Percentiles rank a stretch among this genome's conserved stretches.
These are phyloP conservation scores for Sicyos edulis DNA, from an alignment of 306 rosid genomes.

Conservation along the genomic window DNA sequence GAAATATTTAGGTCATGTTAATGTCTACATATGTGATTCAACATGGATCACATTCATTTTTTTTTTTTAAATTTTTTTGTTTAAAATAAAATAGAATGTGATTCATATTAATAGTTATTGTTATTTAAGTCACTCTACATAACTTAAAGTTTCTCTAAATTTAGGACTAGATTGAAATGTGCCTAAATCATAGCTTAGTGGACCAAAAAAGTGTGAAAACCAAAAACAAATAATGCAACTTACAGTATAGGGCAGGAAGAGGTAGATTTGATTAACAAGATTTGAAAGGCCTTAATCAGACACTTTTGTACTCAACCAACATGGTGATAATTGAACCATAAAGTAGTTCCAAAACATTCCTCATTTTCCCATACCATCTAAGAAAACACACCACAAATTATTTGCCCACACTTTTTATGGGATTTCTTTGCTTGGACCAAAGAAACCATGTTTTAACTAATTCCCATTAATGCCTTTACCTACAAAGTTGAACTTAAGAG, in stretches of 20 bases:
- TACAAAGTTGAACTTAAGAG: constrained; percentile 4
- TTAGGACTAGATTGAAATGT: no score
- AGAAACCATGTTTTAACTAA: neutral
- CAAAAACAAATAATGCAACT: neutral
- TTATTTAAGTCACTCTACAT: no score
- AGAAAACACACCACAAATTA: neutral
- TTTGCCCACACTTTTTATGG: neutral
- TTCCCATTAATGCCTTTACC: constrained; percentile 11
- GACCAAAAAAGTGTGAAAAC: neutral
- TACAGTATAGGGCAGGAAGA: neutral
- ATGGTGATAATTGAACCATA: neutral
- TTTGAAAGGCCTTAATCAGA: neutral
- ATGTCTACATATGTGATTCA: no score
- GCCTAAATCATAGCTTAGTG: no score
- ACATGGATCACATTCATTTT: no score
- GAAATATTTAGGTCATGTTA: no score
- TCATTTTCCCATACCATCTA: neutral
- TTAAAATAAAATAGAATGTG: no score
- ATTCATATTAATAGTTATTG: no score
- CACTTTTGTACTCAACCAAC: neutral
- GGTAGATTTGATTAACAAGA: neutral
- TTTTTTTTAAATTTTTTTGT: no score
- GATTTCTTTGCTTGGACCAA: constrained; percentile 1
- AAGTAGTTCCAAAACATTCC: constrained; percentile 7
- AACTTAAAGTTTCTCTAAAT: no score